These are phyloP conservation scores for Logfia minima DNA, from an alignment of 129 eudicot species.

Conservation along the genomic window DNA sequence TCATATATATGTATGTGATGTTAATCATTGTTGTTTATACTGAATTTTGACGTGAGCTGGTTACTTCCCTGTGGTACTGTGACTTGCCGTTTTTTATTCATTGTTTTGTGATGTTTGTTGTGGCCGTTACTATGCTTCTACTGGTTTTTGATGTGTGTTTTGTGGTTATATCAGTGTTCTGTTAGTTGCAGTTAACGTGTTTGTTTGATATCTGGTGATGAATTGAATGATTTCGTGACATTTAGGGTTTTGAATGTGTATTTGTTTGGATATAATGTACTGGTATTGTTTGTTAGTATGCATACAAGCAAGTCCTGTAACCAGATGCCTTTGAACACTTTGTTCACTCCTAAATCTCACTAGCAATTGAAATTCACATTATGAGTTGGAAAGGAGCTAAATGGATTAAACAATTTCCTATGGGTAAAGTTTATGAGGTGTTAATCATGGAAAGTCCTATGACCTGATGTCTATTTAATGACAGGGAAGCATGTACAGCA, in stretches of 20 bases:
- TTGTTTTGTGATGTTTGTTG: conserved; percentile 1
- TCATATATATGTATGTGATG: not conserved
- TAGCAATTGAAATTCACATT: conserved; percentile 12
- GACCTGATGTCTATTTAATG: not conserved
- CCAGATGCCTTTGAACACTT: not conserved
- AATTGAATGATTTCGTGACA: not conserved
- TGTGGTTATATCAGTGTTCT: no score
- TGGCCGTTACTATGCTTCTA: not conserved
- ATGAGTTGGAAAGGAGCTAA: not conserved
- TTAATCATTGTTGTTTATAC: not conserved
- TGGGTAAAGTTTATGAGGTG: not conserved
- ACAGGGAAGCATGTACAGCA: conserved; percentile 88
- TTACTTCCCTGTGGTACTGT: not conserved
- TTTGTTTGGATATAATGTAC: not conserved
- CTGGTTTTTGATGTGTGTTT: not conserved
- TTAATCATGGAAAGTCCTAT: not conserved
- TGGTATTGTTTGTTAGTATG: not conserved
- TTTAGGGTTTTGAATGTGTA: not conserved
- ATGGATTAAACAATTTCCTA: not conserved
- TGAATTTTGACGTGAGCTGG: not conserved
- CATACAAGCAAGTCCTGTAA: conserved; percentile 8
- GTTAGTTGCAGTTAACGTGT: not conserved
- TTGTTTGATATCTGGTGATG: not conserved
- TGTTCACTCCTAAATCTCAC: not conserved
- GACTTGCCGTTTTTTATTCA: not conserved